Percentiles rank a stretch among this genome's conserved stretches.
phyloP scores from a whole-genome alignment of 2,329 filamentous ascomycete species.

The Aspergillus pseudoglaucus region DNA sequence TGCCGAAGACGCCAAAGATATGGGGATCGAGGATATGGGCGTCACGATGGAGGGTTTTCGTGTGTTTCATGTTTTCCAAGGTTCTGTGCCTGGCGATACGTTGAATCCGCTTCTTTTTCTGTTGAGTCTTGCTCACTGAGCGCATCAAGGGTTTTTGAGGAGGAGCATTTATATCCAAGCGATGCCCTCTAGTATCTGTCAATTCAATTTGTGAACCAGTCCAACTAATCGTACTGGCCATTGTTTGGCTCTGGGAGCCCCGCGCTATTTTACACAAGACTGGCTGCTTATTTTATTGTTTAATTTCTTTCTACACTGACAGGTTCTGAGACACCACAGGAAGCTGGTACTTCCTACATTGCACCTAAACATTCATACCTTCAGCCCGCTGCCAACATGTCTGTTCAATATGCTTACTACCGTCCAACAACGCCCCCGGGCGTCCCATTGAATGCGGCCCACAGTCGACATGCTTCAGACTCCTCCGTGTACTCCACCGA shows the following conservation, averaged over 20 bases:
- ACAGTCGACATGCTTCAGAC: conserved; percentile 60
- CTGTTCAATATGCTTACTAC: conserved; percentile 37
- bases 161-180: conserved; percentile 36
- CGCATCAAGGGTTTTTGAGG: conserved; percentile 9
- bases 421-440: conserved; percentile 41
- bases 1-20: too few relatives aligned
- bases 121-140: conserved; percentile 3
- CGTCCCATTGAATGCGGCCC: conserved; percentile 31
- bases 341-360: conserved; percentile 19
- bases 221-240: neutral
- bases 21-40: conserved; percentile 11
- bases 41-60: conserved; percentile 28
- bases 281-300: conserved; percentile 5
- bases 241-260: neutral
- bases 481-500: conserved; percentile 61
- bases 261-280: neutral
- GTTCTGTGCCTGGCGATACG: conserved; percentile 20
- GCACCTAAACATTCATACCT: neutral
- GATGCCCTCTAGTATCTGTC: conserved; percentile 17
- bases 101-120: conserved; percentile 19
- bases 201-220: neutral
- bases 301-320: conserved; percentile 10
- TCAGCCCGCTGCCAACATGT: conserved; percentile 26
- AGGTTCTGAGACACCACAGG: conserved; percentile 11
- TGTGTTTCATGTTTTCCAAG: conserved; percentile 35